Conservation (phyloP, 1,284 basidiomycete species). For the Phellinidium pouzarii region DNA sequence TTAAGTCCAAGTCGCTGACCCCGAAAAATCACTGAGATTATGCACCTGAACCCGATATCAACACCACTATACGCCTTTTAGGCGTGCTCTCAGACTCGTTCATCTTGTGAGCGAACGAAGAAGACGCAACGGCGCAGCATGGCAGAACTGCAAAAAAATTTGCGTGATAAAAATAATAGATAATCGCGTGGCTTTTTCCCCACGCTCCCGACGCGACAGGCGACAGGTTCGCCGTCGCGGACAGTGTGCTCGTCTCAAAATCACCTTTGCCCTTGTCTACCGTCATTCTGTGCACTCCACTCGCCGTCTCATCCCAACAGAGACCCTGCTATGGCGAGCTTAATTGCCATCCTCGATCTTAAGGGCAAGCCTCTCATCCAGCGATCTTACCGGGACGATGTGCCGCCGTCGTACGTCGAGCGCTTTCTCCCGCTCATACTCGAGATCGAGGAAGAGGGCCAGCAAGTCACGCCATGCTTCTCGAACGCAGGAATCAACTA, state of each 20-base stretch:
- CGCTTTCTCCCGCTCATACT: conserved; percentile 91
- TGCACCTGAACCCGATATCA: conserved; percentile 15
- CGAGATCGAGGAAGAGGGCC: conserved; percentile 96
- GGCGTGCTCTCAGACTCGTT: background rate
- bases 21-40: too few species aligned
- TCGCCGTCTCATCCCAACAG: background rate
- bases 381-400: conserved; percentile 96
- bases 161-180: background rate
- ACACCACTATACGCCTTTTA: conserved; percentile 11
- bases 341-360: conserved; percentile 94
- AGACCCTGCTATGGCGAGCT: conserved; percentile 42
- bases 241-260: background rate
- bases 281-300: background rate
- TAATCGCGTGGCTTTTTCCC: background rate
- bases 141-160: background rate
- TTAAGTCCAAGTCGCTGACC: background rate
- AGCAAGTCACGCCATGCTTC: conserved; percentile 93
- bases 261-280: background rate
- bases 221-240: background rate
- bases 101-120: too few species aligned
- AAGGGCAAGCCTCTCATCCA: conserved; percentile 99
- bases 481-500: conserved; percentile 93
- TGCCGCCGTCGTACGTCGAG: conserved; percentile 84
- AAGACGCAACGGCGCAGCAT: too few species aligned
- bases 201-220: background rate